A percentile compares a stretch with the other conserved stretches of the same genome.
Conservation (phyloP, 2,329 filamentous ascomycete genomes). For the Dendrostoma leiphaemia region DNA sequence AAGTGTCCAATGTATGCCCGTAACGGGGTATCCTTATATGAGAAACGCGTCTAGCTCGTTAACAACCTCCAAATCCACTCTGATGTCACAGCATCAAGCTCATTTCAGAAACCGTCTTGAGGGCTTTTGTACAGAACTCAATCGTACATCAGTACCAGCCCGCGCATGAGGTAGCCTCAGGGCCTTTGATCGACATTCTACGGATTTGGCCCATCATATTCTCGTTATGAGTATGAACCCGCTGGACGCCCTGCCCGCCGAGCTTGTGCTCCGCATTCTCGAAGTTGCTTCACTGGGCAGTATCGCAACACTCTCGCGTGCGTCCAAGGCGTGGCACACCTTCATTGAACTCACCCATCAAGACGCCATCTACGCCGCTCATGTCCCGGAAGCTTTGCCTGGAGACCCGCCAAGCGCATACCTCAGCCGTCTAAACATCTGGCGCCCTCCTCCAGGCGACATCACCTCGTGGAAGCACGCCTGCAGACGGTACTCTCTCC, state of each 20-base stretch:
- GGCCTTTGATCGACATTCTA: too few relatives aligned
- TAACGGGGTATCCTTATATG: too few relatives aligned
- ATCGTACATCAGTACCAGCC: too few relatives aligned
- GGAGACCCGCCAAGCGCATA: constrained; percentile 5
- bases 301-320: constrained; percentile 17
- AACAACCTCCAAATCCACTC: too few relatives aligned
- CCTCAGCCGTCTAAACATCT: constrained; percentile 21
- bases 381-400: background rate
- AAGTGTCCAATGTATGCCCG: too few relatives aligned
- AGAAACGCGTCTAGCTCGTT: too few relatives aligned
- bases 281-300: constrained; percentile 18
- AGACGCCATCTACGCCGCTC: constrained; percentile 21
- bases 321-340: constrained; percentile 20
- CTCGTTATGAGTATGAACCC: too few relatives aligned
- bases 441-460: constrained; percentile 32
- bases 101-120: too few relatives aligned
- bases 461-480: constrained; percentile 40
- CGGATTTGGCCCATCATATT: too few relatives aligned
- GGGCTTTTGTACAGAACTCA: too few relatives aligned
- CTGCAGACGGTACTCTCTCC: constrained; percentile 38
- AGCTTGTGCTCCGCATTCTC: constrained; percentile 23
- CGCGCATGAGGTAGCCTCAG: too few relatives aligned
- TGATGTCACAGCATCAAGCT: too few relatives aligned
- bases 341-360: constrained; percentile 23
- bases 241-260: constrained; percentile 19